Conservation (phyloP, 2,329 filamentous ascomycete species). For the Aspergillus tubingensis region DNA sequence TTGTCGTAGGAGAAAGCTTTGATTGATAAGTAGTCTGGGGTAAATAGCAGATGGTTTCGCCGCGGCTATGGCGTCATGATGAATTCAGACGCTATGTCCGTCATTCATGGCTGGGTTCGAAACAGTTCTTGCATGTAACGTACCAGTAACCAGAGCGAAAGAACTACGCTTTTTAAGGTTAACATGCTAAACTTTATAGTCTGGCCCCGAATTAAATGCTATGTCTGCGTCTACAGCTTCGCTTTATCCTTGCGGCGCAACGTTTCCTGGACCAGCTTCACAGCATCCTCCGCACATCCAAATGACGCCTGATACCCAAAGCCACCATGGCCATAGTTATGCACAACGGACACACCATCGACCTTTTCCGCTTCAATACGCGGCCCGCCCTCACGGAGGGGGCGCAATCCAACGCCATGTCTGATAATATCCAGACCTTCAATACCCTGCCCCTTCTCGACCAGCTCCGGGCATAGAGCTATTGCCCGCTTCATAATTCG, state of each 20-base stretch:
- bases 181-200: no score
- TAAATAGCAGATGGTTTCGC: background rate
- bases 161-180: background rate
- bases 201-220: no score
- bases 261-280: slow-evolving; percentile 64
- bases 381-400: slow-evolving; percentile 71
- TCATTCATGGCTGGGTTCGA: background rate
- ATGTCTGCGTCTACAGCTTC: slow-evolving; percentile 29
- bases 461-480: slow-evolving; percentile 38
- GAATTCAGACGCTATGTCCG: background rate
- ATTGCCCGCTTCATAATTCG: slow-evolving; percentile 76
- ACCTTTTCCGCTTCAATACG: slow-evolving; percentile 73
- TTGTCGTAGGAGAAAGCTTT: background rate
- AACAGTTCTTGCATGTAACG: background rate
- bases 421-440: slow-evolving; percentile 73
- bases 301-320: slow-evolving; percentile 68
- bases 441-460: slow-evolving; percentile 63
- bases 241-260: slow-evolving; percentile 35
- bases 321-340: slow-evolving; percentile 50
- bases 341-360: slow-evolving; percentile 55
- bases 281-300: slow-evolving; percentile 68
- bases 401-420: slow-evolving; percentile 80
- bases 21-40: background rate
- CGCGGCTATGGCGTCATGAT: slow-evolving; percentile 13
- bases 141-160: background rate